Percentiles rank a stretch among this genome's conserved stretches.
phyloP scores from a whole-genome alignment of 768 basidiomycete species.

The Mycena filopes region DNA sequence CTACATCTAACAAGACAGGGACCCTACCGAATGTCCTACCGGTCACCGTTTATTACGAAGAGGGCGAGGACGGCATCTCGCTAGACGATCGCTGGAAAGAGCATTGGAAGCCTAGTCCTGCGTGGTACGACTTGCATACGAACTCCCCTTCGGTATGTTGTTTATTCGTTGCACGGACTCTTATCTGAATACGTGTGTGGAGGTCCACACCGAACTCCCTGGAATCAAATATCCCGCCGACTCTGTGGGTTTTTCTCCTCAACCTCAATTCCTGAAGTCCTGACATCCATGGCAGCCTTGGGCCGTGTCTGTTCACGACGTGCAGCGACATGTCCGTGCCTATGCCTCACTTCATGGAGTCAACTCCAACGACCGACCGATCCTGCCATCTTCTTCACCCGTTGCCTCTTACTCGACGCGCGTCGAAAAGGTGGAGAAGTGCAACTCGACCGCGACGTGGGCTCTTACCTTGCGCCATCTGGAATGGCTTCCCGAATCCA shows the following conservation, averaged over 20 bases:
- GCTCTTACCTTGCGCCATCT: constrained; percentile 35
- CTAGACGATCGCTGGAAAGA: constrained; percentile 33
- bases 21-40: constrained; percentile 17
- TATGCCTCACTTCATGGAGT: constrained; percentile 44
- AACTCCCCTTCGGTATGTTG: constrained; percentile 33
- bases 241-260: constrained; percentile 19
- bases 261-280: not conserved
- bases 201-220: constrained; percentile 19
- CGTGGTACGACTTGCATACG: constrained; percentile 32
- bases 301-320: constrained; percentile 29
- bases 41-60: constrained; percentile 25
- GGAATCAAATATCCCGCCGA: constrained; percentile 27
- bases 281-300: constrained; percentile 17
- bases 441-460: constrained; percentile 31
- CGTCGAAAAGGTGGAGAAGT: constrained; percentile 48
- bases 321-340: constrained; percentile 41
- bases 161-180: not conserved
- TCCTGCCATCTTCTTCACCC: not conserved
- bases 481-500: constrained; percentile 25
- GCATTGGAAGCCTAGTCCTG: constrained; percentile 36
- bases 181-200: not conserved
- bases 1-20: not conserved
- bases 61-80: constrained; percentile 29
- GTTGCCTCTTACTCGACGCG: constrained; percentile 47
- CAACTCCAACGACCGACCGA: constrained; percentile 40